Evolutionary conservation across 192 early-diverging fungal genomes (phyloP).

Genomic region (Linnemannia elongata): DNA sequence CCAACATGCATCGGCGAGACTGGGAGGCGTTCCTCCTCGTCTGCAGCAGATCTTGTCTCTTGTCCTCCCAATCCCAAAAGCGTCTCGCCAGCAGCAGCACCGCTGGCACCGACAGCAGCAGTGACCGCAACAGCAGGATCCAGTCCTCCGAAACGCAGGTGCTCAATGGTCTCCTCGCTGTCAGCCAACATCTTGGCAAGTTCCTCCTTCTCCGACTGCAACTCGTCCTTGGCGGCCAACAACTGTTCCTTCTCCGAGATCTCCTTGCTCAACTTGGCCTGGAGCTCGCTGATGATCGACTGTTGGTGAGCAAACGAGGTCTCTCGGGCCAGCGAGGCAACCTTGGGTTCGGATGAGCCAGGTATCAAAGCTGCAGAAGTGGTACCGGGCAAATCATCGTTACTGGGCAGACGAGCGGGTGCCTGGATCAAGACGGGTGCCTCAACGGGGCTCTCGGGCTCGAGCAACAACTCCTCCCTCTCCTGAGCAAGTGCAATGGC

Average conservation of each 20-base stretch:
- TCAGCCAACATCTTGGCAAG: conserved; percentile 67
- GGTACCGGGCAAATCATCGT: conserved; percentile 12
- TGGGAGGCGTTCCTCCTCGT: background rate
- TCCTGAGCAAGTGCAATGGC: conserved; percentile 43
- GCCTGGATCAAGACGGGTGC: conserved; percentile 50
- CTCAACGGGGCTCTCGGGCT: conserved; percentile 24
- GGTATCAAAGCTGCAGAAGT: background rate
- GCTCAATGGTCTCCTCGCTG: conserved; percentile 69
- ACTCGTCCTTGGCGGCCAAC: conserved; percentile 46
- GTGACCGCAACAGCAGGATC: background rate
- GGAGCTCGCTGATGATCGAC: conserved; percentile 67
- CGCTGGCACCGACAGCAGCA: background rate
- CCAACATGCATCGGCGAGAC: conserved; percentile 19
- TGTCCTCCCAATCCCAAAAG: background rate
- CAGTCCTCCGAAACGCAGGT: conserved; percentile 47
- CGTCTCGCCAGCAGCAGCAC: background rate
- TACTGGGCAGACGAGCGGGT: conserved; percentile 20
- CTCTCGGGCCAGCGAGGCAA: conserved; percentile 45
- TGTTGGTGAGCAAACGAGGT: conserved; percentile 63
- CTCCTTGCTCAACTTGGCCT: conserved; percentile 65
- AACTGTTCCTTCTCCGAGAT: conserved; percentile 60
- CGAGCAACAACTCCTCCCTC: conserved; percentile 8
- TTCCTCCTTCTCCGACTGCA: conserved; percentile 61
- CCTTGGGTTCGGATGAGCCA: conserved; percentile 26
- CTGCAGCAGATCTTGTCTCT: background rate